Evolutionary conservation across 371 early-diverging fungal genomes (phyloP), one percentile per base, ranked within the genome.

Genomic region (Mortierella sp.): DNA sequence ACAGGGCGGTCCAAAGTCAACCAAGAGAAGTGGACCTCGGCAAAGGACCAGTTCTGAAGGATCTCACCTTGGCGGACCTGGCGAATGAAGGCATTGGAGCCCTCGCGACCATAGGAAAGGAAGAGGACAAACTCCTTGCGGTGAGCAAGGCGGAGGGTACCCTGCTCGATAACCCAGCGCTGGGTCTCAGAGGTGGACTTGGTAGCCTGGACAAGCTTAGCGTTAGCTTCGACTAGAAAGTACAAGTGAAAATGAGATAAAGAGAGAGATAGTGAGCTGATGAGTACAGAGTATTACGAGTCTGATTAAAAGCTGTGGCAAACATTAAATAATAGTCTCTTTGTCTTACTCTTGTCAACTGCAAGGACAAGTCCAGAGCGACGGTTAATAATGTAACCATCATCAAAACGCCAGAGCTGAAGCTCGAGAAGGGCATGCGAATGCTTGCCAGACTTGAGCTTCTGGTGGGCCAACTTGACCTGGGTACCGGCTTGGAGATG

Each of bases 351-450:
- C 80, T 88, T 88, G 27, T 90, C 79, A 38, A 84, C 84, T 35
- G 78, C 76, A 27, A 84, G 81, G 10, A 74, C 81, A 32, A 81
- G 84, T 0, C 81, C 81, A 32, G 81, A 76, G 81, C 84, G 84
- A 81, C 84, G 87, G 76, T 92, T 92, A 48, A 90, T 79, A 27
- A 92, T 79, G 74, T 82, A 87, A 46, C 90, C 91, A 63, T 91
- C 80, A 35, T 87, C 77, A 79, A 77, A 91, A 43, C 91, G 87
- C 92, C 92, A 91, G 18, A 92, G 83, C 77, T 92, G 92, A 70
- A 84, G 81, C 74, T 84, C 84, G 4, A 84, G 74, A 51, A 80
- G 81, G 54, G 84, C 81, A 55, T 84, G 84, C 8, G 84, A 84
- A 43, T 84, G 76, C 81, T 84, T 84, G 55, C 85, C 81, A 65